Evolutionary conservation across 352 stramenopile genomes (phyloP), one percentile per base, ranked within the genome.

Genomic region (Thalassiosira hispida): DNA sequence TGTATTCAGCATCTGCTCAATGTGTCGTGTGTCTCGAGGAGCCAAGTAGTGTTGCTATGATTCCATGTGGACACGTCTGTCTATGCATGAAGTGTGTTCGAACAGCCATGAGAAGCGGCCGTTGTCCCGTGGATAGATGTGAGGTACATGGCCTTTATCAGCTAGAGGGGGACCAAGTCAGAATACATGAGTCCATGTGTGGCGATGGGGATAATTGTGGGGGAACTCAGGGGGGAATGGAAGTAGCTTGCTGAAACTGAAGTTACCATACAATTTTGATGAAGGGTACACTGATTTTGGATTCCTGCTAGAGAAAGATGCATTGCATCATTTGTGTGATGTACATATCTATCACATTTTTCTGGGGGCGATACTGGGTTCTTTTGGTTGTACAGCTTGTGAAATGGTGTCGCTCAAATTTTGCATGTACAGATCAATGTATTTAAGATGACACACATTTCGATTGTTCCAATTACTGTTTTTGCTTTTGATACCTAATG

Each of bases 1-100:
- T 81, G 47, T 81, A 68, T 33, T 60, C 47, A 22, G 25, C 64
- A 12, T 76, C 73, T 18, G 23, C 47, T 62, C 55, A 68, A n/a
- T 81, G 73, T 42, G 57, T 81, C 8, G 51, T 75, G 29, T 81
- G 73, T 25, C 33, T 75, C 14, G 73, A 81, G 47, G 53, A 64
- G 14, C 64, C 47, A 20, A 35, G 57, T 4, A 73, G 4, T 35
- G 40, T 81, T 60, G 73, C 73, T 20, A 59, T 81, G 51, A 71
- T 76, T 47, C 73, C 73, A 31, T 81, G 73, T 55, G 73, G 73
- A 16, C 73, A 81, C 49, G 27, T 81, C 20, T 81, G 73, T 47
- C 29, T 81, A 2, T 81, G 73, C 44, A 67, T 63, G 0, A 33
- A 31, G 27, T 81, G 73, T 29, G 56, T 81, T 31, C 62, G 33